Base-by-base conservation (phyloP, 164 flowering plant species). In the Hamamelis virginiana region DNA sequence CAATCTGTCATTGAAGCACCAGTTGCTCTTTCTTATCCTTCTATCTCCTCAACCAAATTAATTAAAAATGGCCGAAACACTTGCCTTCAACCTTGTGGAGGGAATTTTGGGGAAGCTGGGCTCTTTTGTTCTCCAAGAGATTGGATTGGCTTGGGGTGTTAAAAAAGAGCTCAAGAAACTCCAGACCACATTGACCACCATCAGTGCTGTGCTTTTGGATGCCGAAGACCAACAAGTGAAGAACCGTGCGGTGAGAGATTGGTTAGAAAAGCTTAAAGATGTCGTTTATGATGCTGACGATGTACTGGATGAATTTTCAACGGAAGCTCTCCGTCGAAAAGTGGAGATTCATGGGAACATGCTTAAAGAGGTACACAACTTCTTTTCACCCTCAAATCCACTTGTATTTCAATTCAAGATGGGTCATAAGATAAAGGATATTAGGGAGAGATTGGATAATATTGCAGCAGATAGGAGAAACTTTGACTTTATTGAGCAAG, bases 181-280 rank as follows among this genome's bases (percentile, higher is more conserved):
- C 41, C 12, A 38, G 21, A 38, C 3, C 9, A 67, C 62, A 15
- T 19, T 57, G 1, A 6, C 19, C 11, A 57, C 14, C 9, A 57
- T 67, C 28, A 25, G 12, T 12, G 26, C 27, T 12, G 61, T 71
- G 14, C 74, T 64, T 28, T 6, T 19, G 1, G 64, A 71, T 28
- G 74, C 74, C 0, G 74, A 71, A 26, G 57, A 71, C 57, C 56
- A 27, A 58, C 74, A 71, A 19, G 13, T 45, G 3, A 45, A 4
- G 9, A 47, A 55, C 14, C 5, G 1, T 0, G 22, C 18, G 5
- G 51, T 71, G 33, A 28, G 6, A 9, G 18, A n/a, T 5, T 77
- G 80, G 80, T 50, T 77, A 0, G 23, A 10, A 3, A 43, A 58
- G 27, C 74, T 76, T 25, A 43, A 56, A 55, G 74, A 65, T 1